A percentile compares a stretch with the other conserved stretches of the same genome.
Evolutionary conservation across 129 eudicot species (phyloP).

Genomic region (Tagetes patula): DNA sequence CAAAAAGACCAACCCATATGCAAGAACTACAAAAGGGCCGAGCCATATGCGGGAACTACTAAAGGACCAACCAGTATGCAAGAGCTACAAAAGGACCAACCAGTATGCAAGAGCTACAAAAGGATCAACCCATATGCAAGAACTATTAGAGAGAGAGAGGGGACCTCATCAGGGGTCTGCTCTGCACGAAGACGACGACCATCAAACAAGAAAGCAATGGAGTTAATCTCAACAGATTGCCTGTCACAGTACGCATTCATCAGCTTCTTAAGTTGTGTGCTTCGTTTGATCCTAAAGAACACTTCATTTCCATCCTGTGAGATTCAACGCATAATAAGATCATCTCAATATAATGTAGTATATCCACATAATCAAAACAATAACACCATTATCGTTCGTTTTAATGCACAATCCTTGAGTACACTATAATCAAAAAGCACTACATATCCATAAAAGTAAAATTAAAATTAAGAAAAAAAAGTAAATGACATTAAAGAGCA

Average conservation of each 20-base stretch:
- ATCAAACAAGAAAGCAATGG: slow-evolving; percentile 54
- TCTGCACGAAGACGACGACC: slow-evolving; percentile 58
- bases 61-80: not conserved
- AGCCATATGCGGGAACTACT: not conserved
- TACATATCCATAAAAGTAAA: not conserved
- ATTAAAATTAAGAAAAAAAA: not conserved
- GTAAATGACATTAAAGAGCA: not conserved
- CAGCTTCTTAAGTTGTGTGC: slow-evolving; percentile 51
- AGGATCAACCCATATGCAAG: not conserved
- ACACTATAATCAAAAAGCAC: not conserved
- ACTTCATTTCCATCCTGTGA: slow-evolving; percentile 57
- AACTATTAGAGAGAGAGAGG: not conserved
- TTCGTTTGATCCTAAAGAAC: slow-evolving; percentile 49
- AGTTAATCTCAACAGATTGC: slow-evolving; percentile 46
- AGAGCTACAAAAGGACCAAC: not conserved
- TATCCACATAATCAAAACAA: not conserved
- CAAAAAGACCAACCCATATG: not conserved
- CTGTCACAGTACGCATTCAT: slow-evolving; percentile 58
- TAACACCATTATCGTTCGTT: not conserved
- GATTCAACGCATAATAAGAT: not conserved
- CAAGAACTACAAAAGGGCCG: not conserved
- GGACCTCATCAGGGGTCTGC: slow-evolving; percentile 55
- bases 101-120: not conserved
- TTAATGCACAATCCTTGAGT: not conserved
- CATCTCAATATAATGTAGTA: not conserved